Conservation (phyloP, 1,284 basidiomycete species). For the Psilocybe mexicana region DNA sequence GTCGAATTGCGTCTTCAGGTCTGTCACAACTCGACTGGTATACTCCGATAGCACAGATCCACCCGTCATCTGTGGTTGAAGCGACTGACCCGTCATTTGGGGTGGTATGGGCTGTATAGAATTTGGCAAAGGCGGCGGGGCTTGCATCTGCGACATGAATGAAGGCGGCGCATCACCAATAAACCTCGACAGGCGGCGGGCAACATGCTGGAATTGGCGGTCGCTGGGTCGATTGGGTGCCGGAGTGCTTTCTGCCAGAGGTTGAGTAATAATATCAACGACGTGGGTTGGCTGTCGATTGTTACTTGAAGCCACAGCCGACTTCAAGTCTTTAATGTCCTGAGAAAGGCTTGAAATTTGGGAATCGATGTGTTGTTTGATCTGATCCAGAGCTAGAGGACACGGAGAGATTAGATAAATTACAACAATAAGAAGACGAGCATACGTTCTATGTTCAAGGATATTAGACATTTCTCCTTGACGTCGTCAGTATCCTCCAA, state of each 20-base stretch:
- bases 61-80: constrained; percentile 75
- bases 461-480: constrained; percentile 84
- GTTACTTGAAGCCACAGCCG: constrained; percentile 51
- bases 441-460: constrained; percentile 96
- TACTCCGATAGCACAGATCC: constrained; percentile 72
- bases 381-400: constrained; percentile 89
- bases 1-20: constrained; percentile 91
- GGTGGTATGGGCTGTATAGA: constrained; percentile 44
- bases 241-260: constrained; percentile 60
- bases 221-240: constrained; percentile 68
- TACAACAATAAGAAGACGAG: constrained; percentile 4
- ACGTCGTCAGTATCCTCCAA: constrained; percentile 95
- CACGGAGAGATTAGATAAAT: constrained; percentile 1
- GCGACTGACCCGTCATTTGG: constrained; percentile 65
- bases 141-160: constrained; percentile 23
- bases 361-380: constrained; percentile 95
- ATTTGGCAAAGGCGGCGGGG: constrained; percentile 24
- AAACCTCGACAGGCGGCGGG: constrained; percentile 67
- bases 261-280: constrained; percentile 47
- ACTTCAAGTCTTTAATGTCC: constrained; percentile 90
- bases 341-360: constrained; percentile 86
- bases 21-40: constrained; percentile 69
- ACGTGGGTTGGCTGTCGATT: constrained; percentile 46
- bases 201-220: constrained; percentile 68
- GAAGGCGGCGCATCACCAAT: constrained; percentile 41